phyloP scores from a whole-genome alignment of 495 filamentous ascomycete species.

The Lasiosphaeria hispida region DNA sequence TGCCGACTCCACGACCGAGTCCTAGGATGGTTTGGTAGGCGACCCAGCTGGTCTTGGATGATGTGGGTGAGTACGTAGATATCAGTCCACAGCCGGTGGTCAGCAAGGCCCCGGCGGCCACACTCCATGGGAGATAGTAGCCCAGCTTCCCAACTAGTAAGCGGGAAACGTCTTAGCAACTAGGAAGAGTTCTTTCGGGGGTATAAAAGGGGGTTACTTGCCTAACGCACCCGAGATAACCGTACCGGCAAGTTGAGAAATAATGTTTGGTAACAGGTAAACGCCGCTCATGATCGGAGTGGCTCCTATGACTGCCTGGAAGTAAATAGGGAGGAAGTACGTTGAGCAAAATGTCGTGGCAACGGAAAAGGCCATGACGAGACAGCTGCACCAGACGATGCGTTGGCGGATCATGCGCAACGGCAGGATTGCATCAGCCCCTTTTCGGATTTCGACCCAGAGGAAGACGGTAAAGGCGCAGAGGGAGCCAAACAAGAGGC shows the following conservation, averaged over 20 bases:
- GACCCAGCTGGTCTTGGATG: conserved; percentile 45
- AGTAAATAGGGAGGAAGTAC: conserved; percentile 61
- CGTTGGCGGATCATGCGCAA: conserved; percentile 24
- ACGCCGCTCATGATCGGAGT: conserved; percentile 50
- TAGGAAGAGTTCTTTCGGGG: conserved; percentile 9
- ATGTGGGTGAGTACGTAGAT: conserved; percentile 38
- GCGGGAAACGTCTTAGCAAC: background rate
- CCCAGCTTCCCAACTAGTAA: conserved; percentile 34
- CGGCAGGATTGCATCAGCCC: conserved; percentile 47
- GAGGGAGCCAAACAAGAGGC: conserved; percentile 46
- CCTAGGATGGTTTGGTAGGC: conserved; percentile 56
- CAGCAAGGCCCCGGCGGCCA: conserved; percentile 52
- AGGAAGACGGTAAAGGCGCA: conserved; percentile 43
- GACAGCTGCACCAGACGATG: conserved; percentile 29
- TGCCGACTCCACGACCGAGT: conserved; percentile 42
- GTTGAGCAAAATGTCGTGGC: conserved; percentile 20
- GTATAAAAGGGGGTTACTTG: conserved; percentile 25
- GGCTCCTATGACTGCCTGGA: conserved; percentile 57
- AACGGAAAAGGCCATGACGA: conserved; percentile 17
- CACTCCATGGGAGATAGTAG: conserved; percentile 50
- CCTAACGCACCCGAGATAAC: conserved; percentile 49
- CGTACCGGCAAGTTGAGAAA: conserved; percentile 44
- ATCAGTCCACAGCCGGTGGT: conserved; percentile 51
- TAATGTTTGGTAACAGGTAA: conserved; percentile 50
- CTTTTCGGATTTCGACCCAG: conserved; percentile 46